These are phyloP conservation scores for Fusarium liriodendri DNA, from an alignment of 2,329 filamentous ascomycete genomes.

Conservation along the genomic window DNA sequence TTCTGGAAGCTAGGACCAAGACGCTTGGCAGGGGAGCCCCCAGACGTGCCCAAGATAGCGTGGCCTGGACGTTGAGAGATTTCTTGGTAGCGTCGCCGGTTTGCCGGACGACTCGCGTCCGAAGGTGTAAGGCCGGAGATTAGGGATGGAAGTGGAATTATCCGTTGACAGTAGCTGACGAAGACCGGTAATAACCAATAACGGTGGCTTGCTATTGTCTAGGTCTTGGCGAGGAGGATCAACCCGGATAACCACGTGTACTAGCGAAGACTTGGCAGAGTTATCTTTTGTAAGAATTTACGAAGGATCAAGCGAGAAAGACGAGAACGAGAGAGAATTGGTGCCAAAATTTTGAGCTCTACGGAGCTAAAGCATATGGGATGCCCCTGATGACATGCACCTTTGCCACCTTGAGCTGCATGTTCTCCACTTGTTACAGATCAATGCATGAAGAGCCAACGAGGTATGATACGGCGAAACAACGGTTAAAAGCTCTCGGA, in stretches of 20 bases:
- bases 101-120: conserved; percentile 7
- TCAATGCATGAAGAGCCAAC: background rate
- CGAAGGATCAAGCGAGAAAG: background rate
- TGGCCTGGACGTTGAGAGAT: background rate
- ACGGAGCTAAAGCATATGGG: background rate
- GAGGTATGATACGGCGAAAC: background rate
- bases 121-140: conserved; percentile 10
- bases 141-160: conserved; percentile 10
- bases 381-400: background rate
- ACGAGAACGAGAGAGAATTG: background rate
- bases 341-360: background rate
- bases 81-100: conserved; percentile 7
- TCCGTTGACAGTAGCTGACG: background rate
- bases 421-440: background rate
- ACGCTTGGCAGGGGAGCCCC: background rate
- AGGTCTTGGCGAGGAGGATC: background rate
- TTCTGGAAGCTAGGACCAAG: background rate
- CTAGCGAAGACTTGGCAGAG: background rate
- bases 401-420: background rate
- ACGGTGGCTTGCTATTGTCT: background rate
- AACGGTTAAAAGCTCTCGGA: background rate
- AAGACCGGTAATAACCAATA: background rate
- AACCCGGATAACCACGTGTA: background rate
- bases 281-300: background rate
- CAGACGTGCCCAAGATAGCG: background rate